Evolutionary conservation across 192 early-diverging fungal genomes (phyloP), one percentile per base, ranked within the genome.

Genomic region (Backusella australiensis): DNA sequence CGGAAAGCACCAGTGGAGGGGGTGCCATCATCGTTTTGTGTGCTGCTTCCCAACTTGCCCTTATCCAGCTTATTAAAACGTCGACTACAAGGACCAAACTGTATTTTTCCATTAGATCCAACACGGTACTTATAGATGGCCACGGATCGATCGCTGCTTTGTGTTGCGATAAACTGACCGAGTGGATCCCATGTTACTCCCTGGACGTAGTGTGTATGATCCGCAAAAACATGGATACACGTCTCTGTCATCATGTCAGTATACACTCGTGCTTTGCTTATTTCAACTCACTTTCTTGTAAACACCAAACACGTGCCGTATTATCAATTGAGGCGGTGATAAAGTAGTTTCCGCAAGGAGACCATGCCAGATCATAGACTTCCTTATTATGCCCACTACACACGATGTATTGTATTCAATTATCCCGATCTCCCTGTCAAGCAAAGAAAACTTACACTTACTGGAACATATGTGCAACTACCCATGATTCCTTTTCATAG

Each of bases 131-230:
- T 73, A 21, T 83, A 77, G 8, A 79, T 70, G 9, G 72, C 69
- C 11, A 79, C 42, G 9, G 59, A 96, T 84, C 96, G 83, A 77
- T 99, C 97, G 82, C 93, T 96, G 84, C 95, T 94, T 81, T 97
- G 97, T 6, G 96, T 93, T 6, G 93, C 95, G 17, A 99, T 81
- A 81, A 88, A 99, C 76, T 93, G 81, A 46, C 91, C 92, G 15
- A 94, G 78, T 7, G 97, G 96, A 81, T 99, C 97, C 97, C 97
- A 99, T 23, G 92, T 89, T 12, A 99, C 94, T 44, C 97, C 97
- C 82, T 99, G 97, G n/a, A 99, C 95, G 77, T 95, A 97, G 73
- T 98, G 94, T 46, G 85, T 85, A 81, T 99, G 97, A 72, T 97
- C 90, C 3, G 89, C 83, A 63, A 93, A 86, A 21, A 94, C 89